These are phyloP conservation scores for Trichomonas tenax DNA, from an alignment of 208 protist genomes.

Conservation along the genomic window DNA sequence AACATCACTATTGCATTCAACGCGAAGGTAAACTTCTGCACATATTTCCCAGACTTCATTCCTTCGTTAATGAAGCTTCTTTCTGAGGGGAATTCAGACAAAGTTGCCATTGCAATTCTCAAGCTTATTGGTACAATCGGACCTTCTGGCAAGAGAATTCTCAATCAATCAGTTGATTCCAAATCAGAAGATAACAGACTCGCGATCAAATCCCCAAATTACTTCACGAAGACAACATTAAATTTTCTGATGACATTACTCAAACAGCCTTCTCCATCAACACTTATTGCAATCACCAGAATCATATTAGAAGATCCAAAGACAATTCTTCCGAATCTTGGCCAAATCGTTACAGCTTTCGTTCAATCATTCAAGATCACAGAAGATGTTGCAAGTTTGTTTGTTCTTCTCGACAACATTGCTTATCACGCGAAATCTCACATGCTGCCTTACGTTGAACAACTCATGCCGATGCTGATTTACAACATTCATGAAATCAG, in stretches of 20 bases:
- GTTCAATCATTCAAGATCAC: not conserved
- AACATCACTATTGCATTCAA: not conserved
- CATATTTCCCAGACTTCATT: not conserved
- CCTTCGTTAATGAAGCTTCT: not conserved
- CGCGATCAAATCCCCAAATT: not conserved
- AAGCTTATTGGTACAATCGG: not conserved
- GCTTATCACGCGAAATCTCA: not conserved
- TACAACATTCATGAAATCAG: not conserved
- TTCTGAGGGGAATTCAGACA: not conserved
- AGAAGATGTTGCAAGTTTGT: not conserved
- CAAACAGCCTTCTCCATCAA: not conserved
- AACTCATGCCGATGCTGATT: not conserved
- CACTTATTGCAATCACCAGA: not conserved
- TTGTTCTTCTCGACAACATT: not conserved
- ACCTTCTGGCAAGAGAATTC: not conserved
- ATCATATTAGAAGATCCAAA: not conserved
- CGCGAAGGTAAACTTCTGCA: not conserved
- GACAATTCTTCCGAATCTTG: not conserved
- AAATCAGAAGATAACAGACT: not conserved
- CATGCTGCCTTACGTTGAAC: not conserved
- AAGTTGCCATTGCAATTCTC: not conserved
- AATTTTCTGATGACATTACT: not conserved
- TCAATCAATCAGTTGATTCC: not conserved
- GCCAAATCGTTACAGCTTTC: not conserved
- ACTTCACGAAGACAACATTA: not conserved